Conservation (phyloP, 495 filamentous ascomycete species). For the Tetracladium setigerum region DNA sequence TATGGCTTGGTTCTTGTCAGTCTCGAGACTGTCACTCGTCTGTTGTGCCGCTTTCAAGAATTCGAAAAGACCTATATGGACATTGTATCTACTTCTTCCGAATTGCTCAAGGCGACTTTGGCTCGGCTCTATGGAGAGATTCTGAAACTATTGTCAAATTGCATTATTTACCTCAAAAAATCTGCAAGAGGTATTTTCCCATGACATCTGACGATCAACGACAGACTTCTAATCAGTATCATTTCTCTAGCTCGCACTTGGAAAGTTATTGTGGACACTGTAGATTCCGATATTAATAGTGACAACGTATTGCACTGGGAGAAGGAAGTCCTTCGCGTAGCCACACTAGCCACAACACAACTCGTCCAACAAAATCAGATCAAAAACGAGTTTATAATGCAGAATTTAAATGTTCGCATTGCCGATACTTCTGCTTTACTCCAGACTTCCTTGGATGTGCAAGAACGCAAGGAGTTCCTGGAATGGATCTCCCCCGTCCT, state of each 20-base stretch:
- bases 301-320: no score
- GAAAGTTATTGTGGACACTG: no score
- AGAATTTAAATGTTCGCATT: conserved; percentile 7
- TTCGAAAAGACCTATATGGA: no score
- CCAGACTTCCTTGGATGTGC: conserved; percentile 1
- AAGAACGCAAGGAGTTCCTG: conserved; percentile 15
- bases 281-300: no score
- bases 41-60: conserved; percentile 9
- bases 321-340: no score
- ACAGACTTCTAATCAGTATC: no score
- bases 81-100: conserved; percentile 3
- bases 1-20: background rate
- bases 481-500: conserved; percentile 21
- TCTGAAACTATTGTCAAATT: background rate
- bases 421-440: conserved; percentile 6
- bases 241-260: no score
- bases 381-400: conserved; percentile 1
- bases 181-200: no score
- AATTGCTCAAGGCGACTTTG: background rate
- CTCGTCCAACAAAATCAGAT: background rate
- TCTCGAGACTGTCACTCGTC: conserved; percentile 6
- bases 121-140: conserved; percentile 1
- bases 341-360: no score
- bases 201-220: no score
- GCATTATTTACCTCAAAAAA: conserved; percentile 2